These are phyloP conservation scores for Microsporum ferrugineum DNA, from an alignment of 2,329 filamentous ascomycete genomes.

Conservation along the genomic window DNA sequence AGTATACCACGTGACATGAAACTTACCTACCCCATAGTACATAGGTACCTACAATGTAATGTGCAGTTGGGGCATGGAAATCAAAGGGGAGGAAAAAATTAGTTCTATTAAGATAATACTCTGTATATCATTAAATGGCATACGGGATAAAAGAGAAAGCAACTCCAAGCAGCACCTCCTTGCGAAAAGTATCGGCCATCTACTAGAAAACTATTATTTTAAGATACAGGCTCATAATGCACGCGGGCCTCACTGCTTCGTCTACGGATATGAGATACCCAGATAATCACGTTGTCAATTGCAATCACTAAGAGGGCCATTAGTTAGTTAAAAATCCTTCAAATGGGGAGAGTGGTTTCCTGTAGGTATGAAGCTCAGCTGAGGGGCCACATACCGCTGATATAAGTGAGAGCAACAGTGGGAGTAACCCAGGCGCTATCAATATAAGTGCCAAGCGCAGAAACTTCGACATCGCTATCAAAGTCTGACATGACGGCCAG, in stretches of 20 bases:
- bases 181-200: no score
- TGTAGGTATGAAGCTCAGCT: not conserved
- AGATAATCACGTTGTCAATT: conserved; percentile 2
- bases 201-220: not conserved
- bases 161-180: not conserved
- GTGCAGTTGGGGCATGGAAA: no score
- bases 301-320: not conserved
- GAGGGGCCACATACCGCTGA: not conserved
- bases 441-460: not conserved
- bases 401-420: not conserved
- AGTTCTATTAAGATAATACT: no score
- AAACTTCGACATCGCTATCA: not conserved
- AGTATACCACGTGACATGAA: not conserved
- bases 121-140: no score
- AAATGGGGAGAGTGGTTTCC: no score
- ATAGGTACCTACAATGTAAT: no score
- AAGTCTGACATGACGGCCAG: conserved; percentile 6
- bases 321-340: not conserved
- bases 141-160: no score
- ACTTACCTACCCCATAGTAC: not conserved
- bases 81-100: no score
- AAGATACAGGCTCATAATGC: not conserved
- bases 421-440: not conserved
- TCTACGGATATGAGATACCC: not conserved
- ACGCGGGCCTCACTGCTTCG: not conserved